These are phyloP conservation scores for Quercus agrifolia DNA, from an alignment of 306 rosid genomes.

Conservation along the genomic window DNA sequence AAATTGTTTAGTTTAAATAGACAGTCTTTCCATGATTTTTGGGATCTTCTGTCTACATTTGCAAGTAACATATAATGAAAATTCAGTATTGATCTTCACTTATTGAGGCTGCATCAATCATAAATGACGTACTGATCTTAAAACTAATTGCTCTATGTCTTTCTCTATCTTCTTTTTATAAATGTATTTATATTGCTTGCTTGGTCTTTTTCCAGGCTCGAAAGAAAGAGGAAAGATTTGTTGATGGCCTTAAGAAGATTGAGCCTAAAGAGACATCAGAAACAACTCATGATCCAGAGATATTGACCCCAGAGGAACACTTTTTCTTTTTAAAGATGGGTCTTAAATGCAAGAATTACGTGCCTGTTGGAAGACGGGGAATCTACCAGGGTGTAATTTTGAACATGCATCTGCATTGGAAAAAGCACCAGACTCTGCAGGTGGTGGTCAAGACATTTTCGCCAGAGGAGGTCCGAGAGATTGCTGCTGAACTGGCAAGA, in stretches of 20 bases:
- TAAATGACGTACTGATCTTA: too few species aligned
- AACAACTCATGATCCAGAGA: slow-evolving; percentile 90
- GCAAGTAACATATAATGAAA: too few species aligned
- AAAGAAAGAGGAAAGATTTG: slow-evolving; percentile 66
- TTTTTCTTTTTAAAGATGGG: slow-evolving; percentile 96
- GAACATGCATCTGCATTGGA: slow-evolving; percentile 99
- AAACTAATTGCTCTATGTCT: background rate
- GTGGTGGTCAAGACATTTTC: slow-evolving; percentile 87
- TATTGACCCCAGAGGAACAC: slow-evolving; percentile 94
- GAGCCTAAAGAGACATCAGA: slow-evolving; percentile 79
- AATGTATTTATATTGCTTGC: slow-evolving; percentile 12
- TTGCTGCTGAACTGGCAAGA: slow-evolving; percentile 87
- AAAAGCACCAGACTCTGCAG: slow-evolving; percentile 90
- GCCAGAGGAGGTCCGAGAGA: slow-evolving; percentile 87
- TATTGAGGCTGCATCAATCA: too few species aligned
- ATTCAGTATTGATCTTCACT: too few species aligned
- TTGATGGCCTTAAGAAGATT: slow-evolving; percentile 70
- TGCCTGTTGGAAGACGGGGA: slow-evolving; percentile 94
- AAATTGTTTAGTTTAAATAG: too few species aligned
- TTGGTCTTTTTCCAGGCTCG: slow-evolving; percentile 54
- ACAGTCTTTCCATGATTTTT: too few species aligned
- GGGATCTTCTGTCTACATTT: too few species aligned
- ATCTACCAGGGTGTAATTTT: slow-evolving; percentile 93
- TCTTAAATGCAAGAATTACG: slow-evolving; percentile 80
- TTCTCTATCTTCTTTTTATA: background rate